These are phyloP conservation scores for Fomes fomentarius DNA, from an alignment of 1,284 basidiomycete species.

Conservation along the genomic window DNA sequence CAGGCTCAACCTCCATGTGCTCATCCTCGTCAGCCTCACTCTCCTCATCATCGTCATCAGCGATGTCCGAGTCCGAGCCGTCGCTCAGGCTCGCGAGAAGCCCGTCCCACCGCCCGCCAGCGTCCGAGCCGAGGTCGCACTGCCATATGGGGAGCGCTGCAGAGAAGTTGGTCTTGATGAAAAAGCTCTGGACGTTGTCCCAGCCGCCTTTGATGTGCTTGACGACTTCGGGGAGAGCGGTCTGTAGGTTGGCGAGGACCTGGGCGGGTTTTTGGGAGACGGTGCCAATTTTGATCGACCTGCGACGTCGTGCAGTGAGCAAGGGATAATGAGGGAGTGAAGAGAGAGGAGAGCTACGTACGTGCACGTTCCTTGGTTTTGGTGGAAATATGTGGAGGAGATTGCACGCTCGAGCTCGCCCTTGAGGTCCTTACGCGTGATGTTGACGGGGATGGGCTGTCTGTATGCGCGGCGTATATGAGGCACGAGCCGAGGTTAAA, in stretches of 20 bases:
- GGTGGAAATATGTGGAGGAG: conserved; percentile 91
- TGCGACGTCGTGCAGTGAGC: conserved; percentile 36
- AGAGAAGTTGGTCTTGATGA: conserved; percentile 90
- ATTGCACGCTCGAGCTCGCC: conserved; percentile 90
- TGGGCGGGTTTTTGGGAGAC: conserved; percentile 76
- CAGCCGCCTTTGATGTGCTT: conserved; percentile 79
- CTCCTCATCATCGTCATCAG: conserved; percentile 34
- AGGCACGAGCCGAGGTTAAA: neutral
- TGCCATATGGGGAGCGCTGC: conserved; percentile 92
- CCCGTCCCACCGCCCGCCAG: conserved; percentile 67
- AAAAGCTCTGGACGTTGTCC: conserved; percentile 90
- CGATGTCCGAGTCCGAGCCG: conserved; percentile 33
- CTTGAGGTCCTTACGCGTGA: conserved; percentile 88
- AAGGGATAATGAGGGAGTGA: neutral
- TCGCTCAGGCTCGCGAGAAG: conserved; percentile 39
- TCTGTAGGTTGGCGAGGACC: conserved; percentile 79
- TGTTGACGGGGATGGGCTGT: conserved; percentile 90
- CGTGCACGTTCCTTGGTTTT: conserved; percentile 91
- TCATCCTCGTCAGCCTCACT: conserved; percentile 31
- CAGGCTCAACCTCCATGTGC: conserved; percentile 19
- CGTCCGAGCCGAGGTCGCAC: conserved; percentile 64
- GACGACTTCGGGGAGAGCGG: conserved; percentile 80
- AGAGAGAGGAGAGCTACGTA: conserved; percentile 44
- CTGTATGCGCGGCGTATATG: conserved; percentile 44
- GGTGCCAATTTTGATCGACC: conserved; percentile 85